Conservation (phyloP, 768 basidiomycete genomes). For the Dendrothele bispora region DNA sequence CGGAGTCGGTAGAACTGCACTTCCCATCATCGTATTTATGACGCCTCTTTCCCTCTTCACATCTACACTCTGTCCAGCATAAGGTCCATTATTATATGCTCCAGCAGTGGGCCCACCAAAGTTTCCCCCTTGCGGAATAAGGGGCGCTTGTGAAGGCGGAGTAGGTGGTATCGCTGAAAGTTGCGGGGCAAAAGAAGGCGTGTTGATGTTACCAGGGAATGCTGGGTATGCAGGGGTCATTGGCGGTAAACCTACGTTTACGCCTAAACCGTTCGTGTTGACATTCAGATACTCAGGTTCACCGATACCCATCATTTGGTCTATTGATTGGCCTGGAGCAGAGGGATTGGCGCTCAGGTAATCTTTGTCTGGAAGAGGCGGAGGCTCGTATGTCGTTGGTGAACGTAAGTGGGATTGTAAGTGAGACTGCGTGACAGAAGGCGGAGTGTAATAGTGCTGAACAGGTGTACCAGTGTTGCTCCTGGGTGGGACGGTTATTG, state of each 20-base stretch:
- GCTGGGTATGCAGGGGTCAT: constrained; percentile 76
- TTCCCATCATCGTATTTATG: constrained; percentile 20
- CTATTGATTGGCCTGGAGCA: not conserved
- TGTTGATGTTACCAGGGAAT: constrained; percentile 42
- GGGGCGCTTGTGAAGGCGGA: constrained; percentile 56
- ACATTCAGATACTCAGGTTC: not conserved
- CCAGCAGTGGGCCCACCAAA: constrained; percentile 3
- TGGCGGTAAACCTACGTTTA: constrained; percentile 32
- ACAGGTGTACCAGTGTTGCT: constrained; percentile 22
- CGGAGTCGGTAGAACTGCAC: constrained; percentile 36
- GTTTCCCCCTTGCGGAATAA: constrained; percentile 48
- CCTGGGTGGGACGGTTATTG: too few relatives aligned
- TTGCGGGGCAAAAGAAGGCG: not conserved
- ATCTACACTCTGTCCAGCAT: constrained; percentile 62
- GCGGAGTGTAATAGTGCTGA: constrained; percentile 32
- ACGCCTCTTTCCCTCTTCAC: constrained; percentile 59
- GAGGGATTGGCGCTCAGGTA: not conserved
- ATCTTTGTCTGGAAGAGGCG: constrained; percentile 27
- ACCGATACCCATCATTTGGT: not conserved
- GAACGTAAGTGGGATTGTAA: constrained; percentile 36
- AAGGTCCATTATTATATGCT: constrained; percentile 10
- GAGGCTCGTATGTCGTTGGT: constrained; percentile 56
- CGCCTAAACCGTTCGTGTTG: not conserved
- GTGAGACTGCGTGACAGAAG: constrained; percentile 25
- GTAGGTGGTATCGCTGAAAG: constrained; percentile 45